phyloP scores from a whole-genome alignment of 345 rosid genomes.

The Toxicodendron radicans region DNA sequence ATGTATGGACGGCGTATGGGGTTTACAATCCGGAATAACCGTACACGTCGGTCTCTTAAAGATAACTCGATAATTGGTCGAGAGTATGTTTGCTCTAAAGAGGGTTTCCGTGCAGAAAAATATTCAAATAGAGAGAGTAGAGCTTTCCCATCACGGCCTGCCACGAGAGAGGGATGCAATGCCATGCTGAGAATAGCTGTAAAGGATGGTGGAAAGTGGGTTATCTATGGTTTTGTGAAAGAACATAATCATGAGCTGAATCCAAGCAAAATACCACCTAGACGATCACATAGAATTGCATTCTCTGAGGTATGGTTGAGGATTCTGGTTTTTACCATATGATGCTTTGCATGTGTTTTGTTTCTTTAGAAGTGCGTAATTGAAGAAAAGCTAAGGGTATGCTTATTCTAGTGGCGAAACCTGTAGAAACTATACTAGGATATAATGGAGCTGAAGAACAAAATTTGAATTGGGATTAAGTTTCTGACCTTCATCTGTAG shows the following conservation, averaged over 20 bases:
- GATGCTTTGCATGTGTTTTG: not conserved
- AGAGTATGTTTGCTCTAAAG: conserved; percentile 45
- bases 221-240: conserved; percentile 40
- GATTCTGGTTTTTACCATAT: not conserved
- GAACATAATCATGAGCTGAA: conserved; percentile 43
- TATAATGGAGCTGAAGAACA: not conserved
- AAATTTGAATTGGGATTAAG: not conserved
- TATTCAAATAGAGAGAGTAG: conserved; percentile 18
- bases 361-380: not conserved
- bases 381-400: not conserved
- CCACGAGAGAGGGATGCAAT: conserved; percentile 43
- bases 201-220: conserved; percentile 44
- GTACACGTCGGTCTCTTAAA: conserved; percentile 42
- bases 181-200: conserved; percentile 42
- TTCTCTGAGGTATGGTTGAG: conserved; percentile 35
- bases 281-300: conserved; percentile 40
- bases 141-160: conserved; percentile 27
- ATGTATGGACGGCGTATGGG: conserved; percentile 40
- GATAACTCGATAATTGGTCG: conserved; percentile 46
- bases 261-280: conserved; percentile 37
- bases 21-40: conserved; percentile 42
- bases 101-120: conserved; percentile 37
- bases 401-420: not conserved
- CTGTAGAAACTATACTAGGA: not conserved
- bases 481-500: not conserved